These are phyloP conservation scores for Ophiostoma montium DNA, from an alignment of 2,329 filamentous ascomycete species.

Conservation along the genomic window DNA sequence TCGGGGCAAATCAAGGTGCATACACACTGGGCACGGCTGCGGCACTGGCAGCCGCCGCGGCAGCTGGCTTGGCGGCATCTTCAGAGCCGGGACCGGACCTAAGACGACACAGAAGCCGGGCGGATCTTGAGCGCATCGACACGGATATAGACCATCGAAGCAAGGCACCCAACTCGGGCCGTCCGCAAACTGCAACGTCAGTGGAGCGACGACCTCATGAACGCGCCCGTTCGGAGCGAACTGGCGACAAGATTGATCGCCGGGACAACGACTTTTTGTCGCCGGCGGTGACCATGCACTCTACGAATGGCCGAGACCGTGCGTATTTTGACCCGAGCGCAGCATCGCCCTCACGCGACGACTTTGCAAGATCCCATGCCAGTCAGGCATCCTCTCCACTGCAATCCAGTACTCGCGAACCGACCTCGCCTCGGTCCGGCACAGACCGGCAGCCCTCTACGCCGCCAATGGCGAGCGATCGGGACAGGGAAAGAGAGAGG, in stretches of 20 bases:
- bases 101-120: conserved; percentile 22
- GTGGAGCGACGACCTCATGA: not conserved
- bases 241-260: conserved; percentile 4
- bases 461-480: not conserved
- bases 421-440: conserved; percentile 15
- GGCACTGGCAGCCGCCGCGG: not conserved
- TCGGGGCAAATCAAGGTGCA: no score
- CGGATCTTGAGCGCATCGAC: conserved; percentile 31
- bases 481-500: conserved; percentile 9
- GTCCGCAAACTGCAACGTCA: not conserved
- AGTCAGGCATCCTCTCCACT: conserved; percentile 10
- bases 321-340: conserved; percentile 23
- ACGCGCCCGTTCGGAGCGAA: not conserved
- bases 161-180: not conserved
- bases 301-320: conserved; percentile 28
- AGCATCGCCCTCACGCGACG: conserved; percentile 8
- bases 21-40: conserved; percentile 2
- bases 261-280: conserved; percentile 24
- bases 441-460: conserved; percentile 1
- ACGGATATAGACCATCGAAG: conserved; percentile 25
- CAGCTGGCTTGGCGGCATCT: not conserved
- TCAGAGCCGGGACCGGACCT: conserved; percentile 7
- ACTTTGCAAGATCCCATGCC: conserved; percentile 4
- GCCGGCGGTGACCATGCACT: conserved; percentile 28
- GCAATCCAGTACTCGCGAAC: conserved; percentile 16